Percentiles rank a stretch among this genome's conserved stretches.
Evolutionary conservation across 805 yeast species (phyloP).

Genomic region (Isabelozyma pseudorhagii): DNA sequence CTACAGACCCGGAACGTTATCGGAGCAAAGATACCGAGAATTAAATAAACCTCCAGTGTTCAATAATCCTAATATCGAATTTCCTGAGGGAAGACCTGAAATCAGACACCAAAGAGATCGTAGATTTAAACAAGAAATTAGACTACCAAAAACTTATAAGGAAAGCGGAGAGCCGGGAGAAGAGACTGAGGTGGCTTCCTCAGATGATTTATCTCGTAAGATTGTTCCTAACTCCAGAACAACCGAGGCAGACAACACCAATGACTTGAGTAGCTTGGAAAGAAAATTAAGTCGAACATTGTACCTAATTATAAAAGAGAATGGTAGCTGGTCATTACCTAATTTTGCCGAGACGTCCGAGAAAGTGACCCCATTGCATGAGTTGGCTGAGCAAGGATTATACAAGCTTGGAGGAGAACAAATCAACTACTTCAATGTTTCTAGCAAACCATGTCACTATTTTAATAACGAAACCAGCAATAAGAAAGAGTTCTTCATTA

Average conservation of each 20-base stretch:
- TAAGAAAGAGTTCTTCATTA: conserved; percentile 64
- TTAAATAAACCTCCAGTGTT: conserved; percentile 75
- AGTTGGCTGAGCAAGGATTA: conserved; percentile 72
- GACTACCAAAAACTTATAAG: conserved; percentile 66
- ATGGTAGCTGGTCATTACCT: conserved; percentile 76
- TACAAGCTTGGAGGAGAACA: conserved; percentile 66
- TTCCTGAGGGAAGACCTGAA: conserved; percentile 81
- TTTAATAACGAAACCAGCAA: conserved; percentile 35
- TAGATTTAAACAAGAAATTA: conserved; percentile 71
- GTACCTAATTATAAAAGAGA: conserved; percentile 62
- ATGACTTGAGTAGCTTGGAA: conserved; percentile 68
- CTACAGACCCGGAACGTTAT: conserved; percentile 83
- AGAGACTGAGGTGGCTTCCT: conserved; percentile 25
- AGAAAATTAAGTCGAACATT: conserved; percentile 77
- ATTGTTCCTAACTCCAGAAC: conserved; percentile 66
- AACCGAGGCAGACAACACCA: conserved; percentile 71
- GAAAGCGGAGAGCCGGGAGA: conserved; percentile 21
- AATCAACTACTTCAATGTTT: conserved; percentile 88
- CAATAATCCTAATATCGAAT: conserved; percentile 72
- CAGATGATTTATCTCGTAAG: conserved; percentile 62
- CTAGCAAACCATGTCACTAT: conserved; percentile 80
- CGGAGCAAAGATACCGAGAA: conserved; percentile 75
- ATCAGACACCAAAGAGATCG: conserved; percentile 87
- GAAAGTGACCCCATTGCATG: conserved; percentile 54
- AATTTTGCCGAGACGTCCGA: conserved; percentile 45